phyloP scores from a whole-genome alignment of 148 eudicot species.

The Persicaria tinctoria region DNA sequence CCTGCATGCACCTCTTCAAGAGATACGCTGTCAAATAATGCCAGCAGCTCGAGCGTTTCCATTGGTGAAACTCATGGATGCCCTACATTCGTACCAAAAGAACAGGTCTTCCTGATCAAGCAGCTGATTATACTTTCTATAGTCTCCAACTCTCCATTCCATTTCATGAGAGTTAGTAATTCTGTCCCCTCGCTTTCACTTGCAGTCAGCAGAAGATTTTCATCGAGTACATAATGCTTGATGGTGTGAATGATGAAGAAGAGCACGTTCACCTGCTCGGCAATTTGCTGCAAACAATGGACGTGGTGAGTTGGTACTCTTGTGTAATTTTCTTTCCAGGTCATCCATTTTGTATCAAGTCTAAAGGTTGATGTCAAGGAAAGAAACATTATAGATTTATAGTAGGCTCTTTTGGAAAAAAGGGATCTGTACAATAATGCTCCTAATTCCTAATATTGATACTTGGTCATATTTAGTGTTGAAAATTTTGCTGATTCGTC shows the following conservation, averaged over 20 bases:
- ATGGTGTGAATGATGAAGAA: constrained; percentile 89
- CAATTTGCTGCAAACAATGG: constrained; percentile 69
- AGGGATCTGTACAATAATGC: too few species aligned
- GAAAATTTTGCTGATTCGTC: neutral
- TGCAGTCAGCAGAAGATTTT: constrained; percentile 89
- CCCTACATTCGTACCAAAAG: constrained; percentile 69
- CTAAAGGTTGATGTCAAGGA: neutral
- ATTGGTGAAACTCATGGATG: constrained; percentile 75
- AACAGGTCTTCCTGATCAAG: constrained; percentile 36
- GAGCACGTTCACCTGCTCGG: constrained; percentile 92
- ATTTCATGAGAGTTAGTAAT: neutral
- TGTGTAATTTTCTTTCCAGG: constrained; percentile 1
- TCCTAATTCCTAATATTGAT: too few species aligned
- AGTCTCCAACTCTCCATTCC: neutral
- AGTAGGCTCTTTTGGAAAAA: too few species aligned
- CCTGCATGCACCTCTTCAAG: constrained; percentile 96
- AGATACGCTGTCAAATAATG: constrained; percentile 96
- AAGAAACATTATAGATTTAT: too few species aligned
- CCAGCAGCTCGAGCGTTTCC: constrained; percentile 99
- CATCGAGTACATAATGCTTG: constrained; percentile 98
- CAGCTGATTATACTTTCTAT: neutral
- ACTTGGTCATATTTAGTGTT: too few species aligned
- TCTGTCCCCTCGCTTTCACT: neutral
- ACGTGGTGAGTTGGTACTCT: constrained; percentile 57
- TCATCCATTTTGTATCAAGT: neutral